Base-by-base conservation (phyloP, 345 rosid species). In the Sisymbrium irio region DNA sequence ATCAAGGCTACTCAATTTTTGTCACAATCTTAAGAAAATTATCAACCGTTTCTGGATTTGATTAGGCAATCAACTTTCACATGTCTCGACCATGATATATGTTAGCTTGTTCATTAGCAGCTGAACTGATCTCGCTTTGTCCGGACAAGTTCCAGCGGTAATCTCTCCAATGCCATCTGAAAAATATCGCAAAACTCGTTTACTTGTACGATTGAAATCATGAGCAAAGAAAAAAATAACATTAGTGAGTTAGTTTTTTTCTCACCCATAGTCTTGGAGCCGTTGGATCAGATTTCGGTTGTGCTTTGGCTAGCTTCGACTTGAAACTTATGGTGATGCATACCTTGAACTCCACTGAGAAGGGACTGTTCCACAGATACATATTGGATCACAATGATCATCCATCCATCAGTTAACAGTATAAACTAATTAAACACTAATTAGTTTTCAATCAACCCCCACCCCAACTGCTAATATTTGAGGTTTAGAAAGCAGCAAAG, bases 251-350 rank as follows among this genome's bases (percentile, higher is more conserved):
- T 55, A 7, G 18, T 63, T 73, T 54, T 73, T 39, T 50, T 40
- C 85, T 78, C 76, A 94, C 97, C 98, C 98, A 94, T 4, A 94
- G 80, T 80, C 98, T 84, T 39, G 98, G 98, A 74, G 88, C 82
- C 65, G 83, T 86, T 39, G 98, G 96, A 79, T 91, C 96, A 22
- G 91, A 80, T 75, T 86, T 94, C 6, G 82, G 60, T 47, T 89
- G 86, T 80, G 81, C 81, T 79, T 84, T 87, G 45, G 87, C 81
- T 39, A 87, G 61, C 47, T 89, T 89, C 3, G 96, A 89, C 72
- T 78, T 82, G 63, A 94, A 94, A 77, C 57, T 84, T 76, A 94
- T 84, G 35, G 87, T 84, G 69, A 94, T 65, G 46, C 86, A 79
- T 35, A 84, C 87, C 84, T 89, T 94, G 80, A 91, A 91, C 85